Evolutionary conservation across 345 rosid genomes (phyloP).

Genomic region (Eucalyptus regnans): DNA sequence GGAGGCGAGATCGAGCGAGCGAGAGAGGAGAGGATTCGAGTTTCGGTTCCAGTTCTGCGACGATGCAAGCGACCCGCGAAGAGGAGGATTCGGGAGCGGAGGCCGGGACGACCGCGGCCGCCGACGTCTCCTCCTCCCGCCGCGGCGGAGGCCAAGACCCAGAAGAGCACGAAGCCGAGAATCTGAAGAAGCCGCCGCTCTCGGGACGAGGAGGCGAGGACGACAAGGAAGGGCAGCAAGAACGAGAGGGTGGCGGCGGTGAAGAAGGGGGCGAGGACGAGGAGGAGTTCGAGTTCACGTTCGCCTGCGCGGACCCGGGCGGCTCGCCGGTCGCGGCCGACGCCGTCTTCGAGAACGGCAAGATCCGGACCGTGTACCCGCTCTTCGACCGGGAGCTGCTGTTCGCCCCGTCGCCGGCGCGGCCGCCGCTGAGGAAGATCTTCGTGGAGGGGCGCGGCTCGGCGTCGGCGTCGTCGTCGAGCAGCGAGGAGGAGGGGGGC

Average conservation of each 20-base stretch:
- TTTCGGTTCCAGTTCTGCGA: not conserved
- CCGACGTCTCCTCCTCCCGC: not conserved
- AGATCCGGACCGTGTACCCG: conserved; percentile 35
- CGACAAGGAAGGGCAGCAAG: not conserved
- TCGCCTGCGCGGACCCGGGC: conserved; percentile 11
- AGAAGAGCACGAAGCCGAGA: not conserved
- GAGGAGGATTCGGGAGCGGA: not conserved
- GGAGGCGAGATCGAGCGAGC: not conserved
- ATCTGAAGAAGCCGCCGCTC: not conserved
- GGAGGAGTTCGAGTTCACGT: conserved; percentile 30
- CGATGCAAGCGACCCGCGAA: not conserved
- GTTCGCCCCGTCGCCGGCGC: not conserved
- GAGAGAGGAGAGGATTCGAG: not conserved
- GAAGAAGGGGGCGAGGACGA: conserved; percentile 1
- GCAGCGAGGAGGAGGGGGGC: not conserved
- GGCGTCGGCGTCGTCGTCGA: conserved; percentile 15
- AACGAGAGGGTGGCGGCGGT: not conserved
- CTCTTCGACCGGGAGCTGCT: conserved; percentile 23
- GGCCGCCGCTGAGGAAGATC: conserved; percentile 11
- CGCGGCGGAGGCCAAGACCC: not conserved
- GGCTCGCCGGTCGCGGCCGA: conserved; percentile 30
- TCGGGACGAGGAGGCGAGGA: not conserved
- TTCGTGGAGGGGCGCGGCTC: conserved; percentile 8
- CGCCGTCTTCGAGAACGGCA: conserved; percentile 27
- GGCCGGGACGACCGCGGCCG: not conserved